These are phyloP conservation scores for Scheffersomyces quercinus DNA, from an alignment of 1,139 yeast species.

Conservation along the genomic window DNA sequence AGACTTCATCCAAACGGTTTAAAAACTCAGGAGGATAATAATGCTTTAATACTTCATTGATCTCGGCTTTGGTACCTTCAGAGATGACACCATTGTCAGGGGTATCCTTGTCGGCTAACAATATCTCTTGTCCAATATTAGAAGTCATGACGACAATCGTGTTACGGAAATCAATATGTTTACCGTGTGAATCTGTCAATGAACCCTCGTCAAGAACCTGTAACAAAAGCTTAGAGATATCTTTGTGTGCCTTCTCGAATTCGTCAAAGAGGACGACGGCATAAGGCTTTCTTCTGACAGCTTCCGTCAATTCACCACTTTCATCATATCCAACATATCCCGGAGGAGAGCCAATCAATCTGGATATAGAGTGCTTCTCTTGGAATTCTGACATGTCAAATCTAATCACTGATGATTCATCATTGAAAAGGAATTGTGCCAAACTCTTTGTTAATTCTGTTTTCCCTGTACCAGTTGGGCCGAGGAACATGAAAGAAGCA, in stretches of 20 bases:
- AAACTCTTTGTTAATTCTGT: constrained; percentile 91
- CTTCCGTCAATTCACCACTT: constrained; percentile 94
- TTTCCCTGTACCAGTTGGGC: constrained; percentile 98
- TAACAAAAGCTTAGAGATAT: constrained; percentile 79
- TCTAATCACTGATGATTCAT: constrained; percentile 79
- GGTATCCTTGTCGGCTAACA: constrained; percentile 58
- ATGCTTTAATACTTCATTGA: constrained; percentile 65
- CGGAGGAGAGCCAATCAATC: constrained; percentile 96
- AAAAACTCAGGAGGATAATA: constrained; percentile 92
- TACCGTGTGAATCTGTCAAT: constrained; percentile 92
- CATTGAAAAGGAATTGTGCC: constrained; percentile 89
- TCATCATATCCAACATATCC: constrained; percentile 97
- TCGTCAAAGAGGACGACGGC: constrained; percentile 92
- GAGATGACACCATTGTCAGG: constrained; percentile 48
- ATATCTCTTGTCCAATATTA: constrained; percentile 89
- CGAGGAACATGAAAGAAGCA: constrained; percentile 92
- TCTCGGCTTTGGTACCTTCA: constrained; percentile 53
- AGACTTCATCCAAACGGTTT: constrained; percentile 87
- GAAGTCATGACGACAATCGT: constrained; percentile 97
- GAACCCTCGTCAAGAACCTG: constrained; percentile 96
- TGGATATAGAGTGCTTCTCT: constrained; percentile 86
- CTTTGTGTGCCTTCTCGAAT: constrained; percentile 95
- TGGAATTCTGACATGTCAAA: constrained; percentile 98
- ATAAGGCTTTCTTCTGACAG: constrained; percentile 92
- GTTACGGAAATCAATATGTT: constrained; percentile 88